These are phyloP conservation scores for Saturnispora dispora DNA, from an alignment of 805 yeast genomes.

Conservation along the genomic window DNA sequence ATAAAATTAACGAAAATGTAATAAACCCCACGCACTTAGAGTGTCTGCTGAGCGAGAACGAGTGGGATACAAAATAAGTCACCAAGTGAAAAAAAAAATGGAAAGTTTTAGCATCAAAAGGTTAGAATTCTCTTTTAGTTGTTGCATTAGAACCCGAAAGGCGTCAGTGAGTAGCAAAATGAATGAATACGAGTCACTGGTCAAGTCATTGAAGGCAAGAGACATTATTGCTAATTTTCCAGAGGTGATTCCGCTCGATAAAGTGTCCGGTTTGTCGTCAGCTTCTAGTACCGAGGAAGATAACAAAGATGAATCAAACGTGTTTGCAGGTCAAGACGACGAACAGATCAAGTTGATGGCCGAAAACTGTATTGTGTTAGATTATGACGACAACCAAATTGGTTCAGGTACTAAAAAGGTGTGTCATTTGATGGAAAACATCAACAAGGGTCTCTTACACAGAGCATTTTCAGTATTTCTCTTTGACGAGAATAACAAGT, in stretches of 20 bases:
- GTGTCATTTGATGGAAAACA: constrained; percentile 82
- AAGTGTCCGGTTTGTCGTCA: constrained; percentile 50
- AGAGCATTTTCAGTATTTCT: constrained; percentile 95
- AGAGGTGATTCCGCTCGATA: constrained; percentile 55
- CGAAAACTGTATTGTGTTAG: constrained; percentile 89
- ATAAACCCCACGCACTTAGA: background rate
- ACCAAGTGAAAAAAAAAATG: background rate
- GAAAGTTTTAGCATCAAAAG: background rate
- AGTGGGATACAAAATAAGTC: background rate
- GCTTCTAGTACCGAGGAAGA: constrained; percentile 25
- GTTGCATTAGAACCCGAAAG: background rate
- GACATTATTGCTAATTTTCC: constrained; percentile 52
- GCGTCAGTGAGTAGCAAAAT: background rate
- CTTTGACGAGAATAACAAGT: constrained; percentile 66
- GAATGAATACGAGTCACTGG: constrained; percentile 39
- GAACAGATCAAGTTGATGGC: constrained; percentile 95
- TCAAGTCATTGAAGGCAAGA: constrained; percentile 38
- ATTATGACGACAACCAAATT: constrained; percentile 75
- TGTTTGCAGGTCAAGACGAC: constrained; percentile 83
- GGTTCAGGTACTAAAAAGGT: constrained; percentile 93
- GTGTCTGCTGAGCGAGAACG: background rate
- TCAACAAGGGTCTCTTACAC: constrained; percentile 78
- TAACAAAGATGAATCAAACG: constrained; percentile 25
- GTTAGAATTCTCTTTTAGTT: background rate
- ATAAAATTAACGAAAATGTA: background rate